Evolutionary conservation across 768 basidiomycete species (phyloP).

Genomic region (Candolleomyces eurysporus): DNA sequence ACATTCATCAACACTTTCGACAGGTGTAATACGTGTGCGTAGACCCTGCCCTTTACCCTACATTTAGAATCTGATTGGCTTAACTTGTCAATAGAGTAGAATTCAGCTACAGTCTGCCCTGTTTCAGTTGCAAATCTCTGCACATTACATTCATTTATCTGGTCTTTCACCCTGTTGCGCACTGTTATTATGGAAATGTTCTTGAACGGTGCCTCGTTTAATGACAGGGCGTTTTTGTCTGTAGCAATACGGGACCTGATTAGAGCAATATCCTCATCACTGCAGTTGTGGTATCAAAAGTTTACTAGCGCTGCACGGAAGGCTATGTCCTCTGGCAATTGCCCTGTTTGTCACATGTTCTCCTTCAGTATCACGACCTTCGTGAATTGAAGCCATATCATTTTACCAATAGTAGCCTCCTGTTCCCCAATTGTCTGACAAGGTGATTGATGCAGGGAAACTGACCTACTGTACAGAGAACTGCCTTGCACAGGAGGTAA

Average conservation of each 20-base stretch:
- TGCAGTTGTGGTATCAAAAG: slow-evolving; percentile 33
- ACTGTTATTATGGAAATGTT: slow-evolving; percentile 38
- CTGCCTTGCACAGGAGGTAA: slow-evolving; percentile 24
- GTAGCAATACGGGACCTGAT: slow-evolving; percentile 20
- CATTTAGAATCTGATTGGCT: no score
- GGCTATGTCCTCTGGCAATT: slow-evolving; percentile 20
- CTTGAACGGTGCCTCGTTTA: slow-evolving; percentile 18
- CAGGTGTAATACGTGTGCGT: no score
- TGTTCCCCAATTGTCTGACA: slow-evolving; percentile 10
- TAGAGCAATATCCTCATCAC: slow-evolving; percentile 19
- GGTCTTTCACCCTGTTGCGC: slow-evolving; percentile 33
- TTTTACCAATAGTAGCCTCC: slow-evolving; percentile 21
- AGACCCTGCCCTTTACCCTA: no score
- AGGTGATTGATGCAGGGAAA: neutral
- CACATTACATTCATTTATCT: neutral
- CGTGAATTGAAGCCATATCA: slow-evolving; percentile 32
- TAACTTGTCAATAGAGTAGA: no score
- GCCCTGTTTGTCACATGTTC: slow-evolving; percentile 30
- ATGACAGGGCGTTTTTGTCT: neutral
- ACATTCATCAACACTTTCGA: no score
- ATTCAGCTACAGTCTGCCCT: no score
- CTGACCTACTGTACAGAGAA: neutral
- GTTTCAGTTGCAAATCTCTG: no score
- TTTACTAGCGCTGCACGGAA: slow-evolving; percentile 27
- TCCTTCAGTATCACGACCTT: slow-evolving; percentile 31